Evolutionary conservation across 2,329 filamentous ascomycete genomes (phyloP), one percentile per base, ranked within the genome.

Genomic region (Lecanicillium sp.): DNA sequence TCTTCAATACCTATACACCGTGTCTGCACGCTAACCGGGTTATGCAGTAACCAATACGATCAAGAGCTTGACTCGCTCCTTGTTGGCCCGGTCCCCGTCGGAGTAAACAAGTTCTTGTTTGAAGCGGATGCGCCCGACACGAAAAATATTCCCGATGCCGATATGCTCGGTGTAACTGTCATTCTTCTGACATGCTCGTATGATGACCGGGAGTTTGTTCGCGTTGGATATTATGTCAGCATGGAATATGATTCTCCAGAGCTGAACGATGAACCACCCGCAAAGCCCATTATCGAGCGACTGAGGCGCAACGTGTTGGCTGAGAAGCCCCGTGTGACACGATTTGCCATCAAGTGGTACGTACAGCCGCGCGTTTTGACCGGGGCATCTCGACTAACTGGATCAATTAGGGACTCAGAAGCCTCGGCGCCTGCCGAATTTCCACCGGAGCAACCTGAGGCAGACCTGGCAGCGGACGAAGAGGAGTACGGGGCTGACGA

Each of bases 181-280:
- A 88, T 98, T 53, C 82, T 98, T 40, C 77, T 98, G 49, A 95
- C 88, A 42, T 97, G 92, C 66, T 85, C 87, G 61, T 98, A 98
- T 66, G 92, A 98, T 55, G 84, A 85, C 39, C 81, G 92, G 56
- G 92, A 98, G 63, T 98, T 98, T 55, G 88, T 98, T 29, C 88
- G 92, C 49, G 90, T 98, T 30, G 92, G 92, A 46, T 98, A 98
- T 76, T 98, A 98, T 53, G 92, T 98, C 55, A 98, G 97, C 74
- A 98, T 98, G 56, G 94, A 98, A 64, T 98, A 98, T 62, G 87
- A 94, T 52, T 84, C 85, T 18, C 87, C 94, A 54, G 87, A 94
- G 60, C 75, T 98, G 46, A 84, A 79, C 52, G 80, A 83, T 34
- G 89, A 97, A 53, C 92, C 92, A 9, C 92, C 92, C 6, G 74